These are phyloP conservation scores for Xylaria nigripes DNA, from an alignment of 495 filamentous ascomycete species.

Conservation along the genomic window DNA sequence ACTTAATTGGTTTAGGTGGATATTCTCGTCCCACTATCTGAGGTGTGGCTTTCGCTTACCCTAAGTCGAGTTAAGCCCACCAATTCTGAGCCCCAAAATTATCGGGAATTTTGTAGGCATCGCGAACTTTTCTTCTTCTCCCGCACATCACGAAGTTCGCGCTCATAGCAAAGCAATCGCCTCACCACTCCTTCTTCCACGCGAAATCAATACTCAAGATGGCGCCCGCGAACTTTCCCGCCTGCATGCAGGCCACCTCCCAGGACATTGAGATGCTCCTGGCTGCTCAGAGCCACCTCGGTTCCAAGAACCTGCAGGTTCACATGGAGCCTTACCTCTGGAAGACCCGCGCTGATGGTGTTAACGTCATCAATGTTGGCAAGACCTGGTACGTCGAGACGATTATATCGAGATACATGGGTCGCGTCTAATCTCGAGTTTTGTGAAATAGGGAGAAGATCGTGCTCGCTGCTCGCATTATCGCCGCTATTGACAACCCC, in stretches of 20 bases:
- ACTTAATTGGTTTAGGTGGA: not conserved
- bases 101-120: conserved; percentile 22
- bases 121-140: conserved; percentile 17
- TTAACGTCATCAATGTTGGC: conserved; percentile 98
- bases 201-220: conserved; percentile 61
- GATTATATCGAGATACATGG: not conserved
- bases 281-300: conserved; percentile 90
- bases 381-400: conserved; percentile 85
- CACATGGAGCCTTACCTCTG: conserved; percentile 99
- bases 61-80: conserved; percentile 12
- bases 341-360: conserved; percentile 96
- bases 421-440: conserved; percentile 9
- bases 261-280: conserved; percentile 98
- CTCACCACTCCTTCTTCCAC: conserved; percentile 43
- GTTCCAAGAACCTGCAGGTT: conserved; percentile 96
- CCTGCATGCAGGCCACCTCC: conserved; percentile 64
- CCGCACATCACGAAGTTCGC: conserved; percentile 18
- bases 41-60: conserved; percentile 10
- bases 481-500: conserved; percentile 97
- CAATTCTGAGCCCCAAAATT: conserved; percentile 15
- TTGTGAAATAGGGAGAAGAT: conserved; percentile 81
- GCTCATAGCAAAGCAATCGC: conserved; percentile 33
- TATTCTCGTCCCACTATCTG: not conserved
- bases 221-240: conserved; percentile 86
- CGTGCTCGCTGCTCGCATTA: conserved; percentile 94